Conservation (phyloP, 768 basidiomycete genomes). For the Boletus rufocinnamomeus region DNA sequence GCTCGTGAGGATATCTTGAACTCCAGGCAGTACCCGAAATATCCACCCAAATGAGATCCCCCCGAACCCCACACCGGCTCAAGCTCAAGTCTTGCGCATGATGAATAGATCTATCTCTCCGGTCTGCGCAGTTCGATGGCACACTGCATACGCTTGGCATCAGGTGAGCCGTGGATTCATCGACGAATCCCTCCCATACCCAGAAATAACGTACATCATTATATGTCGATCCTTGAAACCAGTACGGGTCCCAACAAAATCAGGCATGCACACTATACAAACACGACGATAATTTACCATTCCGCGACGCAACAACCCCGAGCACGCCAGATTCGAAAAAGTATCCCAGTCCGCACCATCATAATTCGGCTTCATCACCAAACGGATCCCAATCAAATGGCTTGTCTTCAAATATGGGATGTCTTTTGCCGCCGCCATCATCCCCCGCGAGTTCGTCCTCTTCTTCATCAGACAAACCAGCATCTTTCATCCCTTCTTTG, state of each 20-base stretch:
- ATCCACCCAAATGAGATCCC: too few species aligned
- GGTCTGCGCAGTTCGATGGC: too few species aligned
- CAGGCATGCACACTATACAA: slow-evolving; percentile 11
- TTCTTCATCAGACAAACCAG: slow-evolving; percentile 29
- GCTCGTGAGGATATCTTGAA: too few species aligned
- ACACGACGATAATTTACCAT: slow-evolving; percentile 9
- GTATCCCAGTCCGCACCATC: neutral
- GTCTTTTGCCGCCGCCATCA: slow-evolving; percentile 9
- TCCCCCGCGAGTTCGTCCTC: slow-evolving; percentile 21
- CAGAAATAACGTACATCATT: neutral
- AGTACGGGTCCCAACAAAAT: neutral
- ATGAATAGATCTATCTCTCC: too few species aligned
- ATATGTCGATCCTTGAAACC: neutral
- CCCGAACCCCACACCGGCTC: too few species aligned
- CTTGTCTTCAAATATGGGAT: slow-evolving; percentile 32
- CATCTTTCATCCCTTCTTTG: slow-evolving; percentile 31
- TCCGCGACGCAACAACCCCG: neutral
- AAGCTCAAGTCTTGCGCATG: too few species aligned
- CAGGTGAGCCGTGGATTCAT: too few species aligned
- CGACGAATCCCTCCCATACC: too few species aligned
- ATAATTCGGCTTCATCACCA: slow-evolving; percentile 30
- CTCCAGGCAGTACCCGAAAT: too few species aligned
- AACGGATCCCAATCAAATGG: slow-evolving; percentile 36
- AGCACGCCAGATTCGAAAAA: neutral
- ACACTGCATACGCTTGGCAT: too few species aligned